phyloP scores from a whole-genome alignment of 768 basidiomycete genomes.

The Leucosporidium scottii region DNA sequence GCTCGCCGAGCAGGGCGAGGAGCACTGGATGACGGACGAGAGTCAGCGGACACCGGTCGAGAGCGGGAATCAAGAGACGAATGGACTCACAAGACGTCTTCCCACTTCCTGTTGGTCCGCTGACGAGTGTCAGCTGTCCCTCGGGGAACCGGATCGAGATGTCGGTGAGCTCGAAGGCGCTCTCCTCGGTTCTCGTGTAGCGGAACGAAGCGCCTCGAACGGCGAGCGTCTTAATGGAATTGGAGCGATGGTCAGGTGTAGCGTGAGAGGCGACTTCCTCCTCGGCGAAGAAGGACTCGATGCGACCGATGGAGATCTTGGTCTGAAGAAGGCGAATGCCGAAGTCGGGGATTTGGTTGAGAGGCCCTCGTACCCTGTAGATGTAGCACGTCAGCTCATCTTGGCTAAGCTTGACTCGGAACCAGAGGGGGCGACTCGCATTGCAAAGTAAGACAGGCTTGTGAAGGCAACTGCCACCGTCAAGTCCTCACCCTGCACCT shows the following conservation, averaged over 20 bases:
- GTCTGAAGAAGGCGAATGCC: conserved; percentile 68
- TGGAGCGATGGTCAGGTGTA: neutral
- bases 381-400: neutral
- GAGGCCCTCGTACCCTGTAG: conserved; percentile 46
- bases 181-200: conserved; percentile 17
- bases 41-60: too few relatives aligned
- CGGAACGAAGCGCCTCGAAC: conserved; percentile 4
- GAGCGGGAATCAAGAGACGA: too few relatives aligned
- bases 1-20: conserved; percentile 24
- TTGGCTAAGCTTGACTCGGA: too few relatives aligned
- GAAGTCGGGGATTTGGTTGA: conserved; percentile 73
- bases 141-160: conserved; percentile 65
- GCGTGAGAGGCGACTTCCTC: conserved; percentile 42
- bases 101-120: conserved; percentile 40
- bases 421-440: too few relatives aligned
- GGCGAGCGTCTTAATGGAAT: neutral
- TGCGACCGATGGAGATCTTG: conserved; percentile 59
- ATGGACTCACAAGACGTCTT: conserved; percentile 12
- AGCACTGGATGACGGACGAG: conserved; percentile 5
- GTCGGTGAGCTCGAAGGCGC: conserved; percentile 60
- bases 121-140: conserved; percentile 61
- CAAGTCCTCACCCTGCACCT: conserved; percentile 59
- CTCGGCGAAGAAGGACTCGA: conserved; percentile 49
- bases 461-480: conserved; percentile 79
- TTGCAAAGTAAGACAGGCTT: conserved; percentile 73